Conservation (phyloP, 495 filamentous ascomycete genomes). For the Pyrenula aspistea region DNA sequence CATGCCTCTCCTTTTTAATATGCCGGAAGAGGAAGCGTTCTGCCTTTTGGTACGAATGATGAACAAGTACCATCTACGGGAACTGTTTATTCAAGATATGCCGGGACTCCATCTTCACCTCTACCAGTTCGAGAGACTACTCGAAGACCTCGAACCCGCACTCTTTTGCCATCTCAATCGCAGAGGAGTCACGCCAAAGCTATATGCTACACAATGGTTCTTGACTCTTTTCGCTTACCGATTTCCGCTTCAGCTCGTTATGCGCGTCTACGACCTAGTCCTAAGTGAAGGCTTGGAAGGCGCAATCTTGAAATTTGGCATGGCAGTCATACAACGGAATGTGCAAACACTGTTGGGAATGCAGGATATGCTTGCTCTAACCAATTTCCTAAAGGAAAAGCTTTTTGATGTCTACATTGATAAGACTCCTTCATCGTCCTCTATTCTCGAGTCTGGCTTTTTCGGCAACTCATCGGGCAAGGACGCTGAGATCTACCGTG, state of each 20-base stretch:
- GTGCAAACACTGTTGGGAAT: conserved; percentile 63
- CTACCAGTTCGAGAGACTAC: conserved; percentile 86
- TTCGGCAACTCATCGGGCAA: conserved; percentile 82
- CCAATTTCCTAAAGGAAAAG: conserved; percentile 81
- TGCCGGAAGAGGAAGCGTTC: conserved; percentile 97
- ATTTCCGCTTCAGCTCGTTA: conserved; percentile 89
- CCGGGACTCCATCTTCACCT: conserved; percentile 85
- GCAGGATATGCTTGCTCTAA: conserved; percentile 81
- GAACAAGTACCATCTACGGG: conserved; percentile 89
- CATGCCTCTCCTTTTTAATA: conserved; percentile 98
- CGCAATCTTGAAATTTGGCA: conserved; percentile 83
- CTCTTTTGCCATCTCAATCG: conserved; percentile 91
- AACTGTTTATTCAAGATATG: conserved; percentile 95
- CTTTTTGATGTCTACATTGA: conserved; percentile 97
- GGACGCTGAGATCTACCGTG: conserved; percentile 92
- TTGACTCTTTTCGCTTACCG: conserved; percentile 98
- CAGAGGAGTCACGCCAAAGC: conserved; percentile 72
- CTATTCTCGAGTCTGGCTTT: conserved; percentile 90
- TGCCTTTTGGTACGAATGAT: conserved; percentile 85
- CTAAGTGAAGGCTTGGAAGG: conserved; percentile 88
- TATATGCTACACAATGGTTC: conserved; percentile 99
- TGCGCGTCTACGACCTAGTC: conserved; percentile 94
- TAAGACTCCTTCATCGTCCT: conserved; percentile 71
- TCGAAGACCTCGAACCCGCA: conserved; percentile 90
- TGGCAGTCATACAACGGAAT: conserved; percentile 93